phyloP scores from a whole-genome alignment of 345 rosid genomes.

The Heritiera littoralis region DNA sequence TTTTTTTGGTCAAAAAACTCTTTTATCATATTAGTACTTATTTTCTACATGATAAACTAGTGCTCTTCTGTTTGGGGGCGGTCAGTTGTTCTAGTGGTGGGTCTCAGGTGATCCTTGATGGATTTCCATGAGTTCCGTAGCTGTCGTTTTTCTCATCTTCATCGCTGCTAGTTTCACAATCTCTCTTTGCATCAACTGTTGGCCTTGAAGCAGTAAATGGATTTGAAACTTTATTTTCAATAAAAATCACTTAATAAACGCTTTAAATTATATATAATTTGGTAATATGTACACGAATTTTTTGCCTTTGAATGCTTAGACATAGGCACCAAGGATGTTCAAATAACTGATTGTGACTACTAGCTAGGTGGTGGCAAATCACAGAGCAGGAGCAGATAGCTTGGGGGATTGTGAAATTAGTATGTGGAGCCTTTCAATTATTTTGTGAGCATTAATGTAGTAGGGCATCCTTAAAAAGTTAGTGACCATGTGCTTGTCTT shows the following conservation, averaged over 20 bases:
- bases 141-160: too few species aligned
- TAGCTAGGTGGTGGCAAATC: background rate
- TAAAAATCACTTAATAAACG: too few species aligned
- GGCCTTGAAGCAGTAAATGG: background rate
- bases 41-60: slow-evolving; percentile 7
- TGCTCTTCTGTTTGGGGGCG: background rate
- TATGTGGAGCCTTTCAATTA: background rate
- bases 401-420: background rate
- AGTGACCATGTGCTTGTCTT: background rate
- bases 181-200: background rate
- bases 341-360: slow-evolving; percentile 11
- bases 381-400: background rate
- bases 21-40: background rate
- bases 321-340: background rate
- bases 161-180: background rate
- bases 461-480: background rate
- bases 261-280: too few species aligned
- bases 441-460: background rate
- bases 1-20: too few species aligned
- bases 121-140: too few species aligned
- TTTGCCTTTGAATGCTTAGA: too few species aligned
- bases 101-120: too few species aligned
- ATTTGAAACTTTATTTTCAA: background rate
- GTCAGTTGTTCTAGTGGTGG: too few species aligned
- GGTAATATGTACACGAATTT: too few species aligned